A percentile compares a stretch with the other conserved stretches of the same genome.
Evolutionary conservation across 139 green algal species (phyloP).

Genomic region (Chlorella sorokiniana): DNA sequence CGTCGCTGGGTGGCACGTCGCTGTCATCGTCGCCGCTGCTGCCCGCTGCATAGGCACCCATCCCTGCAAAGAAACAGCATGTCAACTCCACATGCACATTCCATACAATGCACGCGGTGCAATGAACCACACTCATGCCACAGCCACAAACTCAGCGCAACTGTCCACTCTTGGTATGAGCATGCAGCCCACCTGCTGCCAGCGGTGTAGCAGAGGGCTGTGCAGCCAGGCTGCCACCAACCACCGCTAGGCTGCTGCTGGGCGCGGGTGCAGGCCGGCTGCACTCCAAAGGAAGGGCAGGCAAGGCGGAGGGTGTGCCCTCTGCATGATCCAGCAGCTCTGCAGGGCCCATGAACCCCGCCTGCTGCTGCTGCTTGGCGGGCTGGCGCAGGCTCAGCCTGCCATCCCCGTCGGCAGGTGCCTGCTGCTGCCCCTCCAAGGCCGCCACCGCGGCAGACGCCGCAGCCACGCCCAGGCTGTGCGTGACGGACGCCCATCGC

Average conservation of each 20-base stretch:
- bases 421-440: not conserved
- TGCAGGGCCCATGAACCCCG: not conserved
- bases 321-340: not conserved
- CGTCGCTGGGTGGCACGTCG: not conserved
- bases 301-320: not conserved
- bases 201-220: no score
- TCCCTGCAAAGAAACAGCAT: not conserved
- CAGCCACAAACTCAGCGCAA: no score
- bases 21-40: not conserved
- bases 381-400: not conserved
- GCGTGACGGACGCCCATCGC: not conserved
- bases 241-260: no score
- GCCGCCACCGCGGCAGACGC: not conserved
- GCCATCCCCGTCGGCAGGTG: not conserved
- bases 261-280: no score
- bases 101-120: not conserved
- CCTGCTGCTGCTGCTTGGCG: not conserved
- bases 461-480: constrained; percentile 8
- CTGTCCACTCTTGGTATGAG: no score
- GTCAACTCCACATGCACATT: not conserved
- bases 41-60: constrained; percentile 15
- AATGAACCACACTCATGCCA: not conserved
- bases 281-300: not conserved
- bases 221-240: no score
- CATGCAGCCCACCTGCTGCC: no score